Base-by-base conservation (phyloP, 2,329 filamentous ascomycete genomes). In the Trichophaea hybrida region DNA sequence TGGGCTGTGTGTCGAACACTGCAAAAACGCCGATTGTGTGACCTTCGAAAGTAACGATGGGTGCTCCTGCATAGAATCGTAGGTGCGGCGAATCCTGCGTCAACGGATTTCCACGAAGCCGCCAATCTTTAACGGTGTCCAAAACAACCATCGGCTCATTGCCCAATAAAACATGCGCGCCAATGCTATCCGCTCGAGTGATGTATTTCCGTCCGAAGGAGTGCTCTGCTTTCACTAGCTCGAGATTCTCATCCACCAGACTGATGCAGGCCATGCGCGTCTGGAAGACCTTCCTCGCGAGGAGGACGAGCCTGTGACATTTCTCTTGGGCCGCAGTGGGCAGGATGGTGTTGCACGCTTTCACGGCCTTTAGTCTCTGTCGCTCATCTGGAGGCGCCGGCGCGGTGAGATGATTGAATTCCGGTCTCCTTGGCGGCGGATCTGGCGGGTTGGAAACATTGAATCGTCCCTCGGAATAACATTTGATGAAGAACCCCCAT, bases 11-110 rank as follows among this genome's bases (percentile, higher is more conserved):
- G 53, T 66, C 63, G 52, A 69, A 71, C 6, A 72, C 62, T 6
- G 69, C 65, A 52, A 73, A 68, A 4, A 71, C 69, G 4, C 69
- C 71, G 35, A 72, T 62, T 12, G 64, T 61, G 34, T 67, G 63
- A 53, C 69, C 69, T 53, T 68, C 67, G 17, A 64, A 52, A 34
- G 68, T 68, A 12, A 72, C 59, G 38, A 73, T 64, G 6, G 71
- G 72, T 31, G 70, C 70, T 8, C 69, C 72, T n/a, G 70, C 71
- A 46, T 72, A 72, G 58, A 73, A 73, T 4, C 70, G 67, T 46
- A 73, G 70, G 4, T 68, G 59, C 17, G 69, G 66, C 5, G 55
- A 55, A 4, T 56, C 61, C 17, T 55, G 59, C 1, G 72, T 69
- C 2, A 71, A 66, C 1, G 70, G 71, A 40, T 71, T 71, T 7